phyloP scores from a whole-genome alignment of 169 alveolate genomes.

The Plasmodium inui region DNA sequence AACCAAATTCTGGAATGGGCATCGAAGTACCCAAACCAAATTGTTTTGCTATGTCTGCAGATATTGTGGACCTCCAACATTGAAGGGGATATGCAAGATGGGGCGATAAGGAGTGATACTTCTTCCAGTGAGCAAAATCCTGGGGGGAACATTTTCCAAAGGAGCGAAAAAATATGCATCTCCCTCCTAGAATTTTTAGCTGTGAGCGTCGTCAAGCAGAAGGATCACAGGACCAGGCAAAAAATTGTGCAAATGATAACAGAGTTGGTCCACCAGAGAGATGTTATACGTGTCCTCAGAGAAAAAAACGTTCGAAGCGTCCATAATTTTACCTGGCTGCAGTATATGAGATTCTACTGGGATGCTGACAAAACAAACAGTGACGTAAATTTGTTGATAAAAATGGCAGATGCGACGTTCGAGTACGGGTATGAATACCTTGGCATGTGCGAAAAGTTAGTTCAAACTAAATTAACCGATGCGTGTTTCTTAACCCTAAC shows the following conservation, averaged over 20 bases:
- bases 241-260: conserved; percentile 94
- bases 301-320: conserved; percentile 61
- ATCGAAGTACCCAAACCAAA: conserved; percentile 89
- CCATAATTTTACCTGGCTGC: conserved; percentile 95
- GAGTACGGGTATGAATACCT: conserved; percentile 98
- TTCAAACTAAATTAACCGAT: conserved; percentile 99
- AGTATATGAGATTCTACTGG: conserved; percentile 96
- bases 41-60: conserved; percentile 88
- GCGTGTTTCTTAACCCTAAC: conserved; percentile 97
- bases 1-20: conserved; percentile 79
- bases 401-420: conserved; percentile 95
- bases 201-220: conserved; percentile 91
- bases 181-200: conserved; percentile 89
- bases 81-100: conserved; percentile 81
- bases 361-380: conserved; percentile 80
- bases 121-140: conserved; percentile 25
- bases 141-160: conserved; percentile 62
- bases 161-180: conserved; percentile 82
- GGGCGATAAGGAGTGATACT: conserved; percentile 4
- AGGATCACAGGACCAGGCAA: conserved; percentile 90
- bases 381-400: conserved; percentile 81
- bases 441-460: conserved; percentile 96
- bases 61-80: conserved; percentile 90
- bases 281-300: conserved; percentile 91
- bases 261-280: conserved; percentile 97